phyloP scores from a whole-genome alignment of 2,329 filamentous ascomycete species.

The Epichloe glyceriae region DNA sequence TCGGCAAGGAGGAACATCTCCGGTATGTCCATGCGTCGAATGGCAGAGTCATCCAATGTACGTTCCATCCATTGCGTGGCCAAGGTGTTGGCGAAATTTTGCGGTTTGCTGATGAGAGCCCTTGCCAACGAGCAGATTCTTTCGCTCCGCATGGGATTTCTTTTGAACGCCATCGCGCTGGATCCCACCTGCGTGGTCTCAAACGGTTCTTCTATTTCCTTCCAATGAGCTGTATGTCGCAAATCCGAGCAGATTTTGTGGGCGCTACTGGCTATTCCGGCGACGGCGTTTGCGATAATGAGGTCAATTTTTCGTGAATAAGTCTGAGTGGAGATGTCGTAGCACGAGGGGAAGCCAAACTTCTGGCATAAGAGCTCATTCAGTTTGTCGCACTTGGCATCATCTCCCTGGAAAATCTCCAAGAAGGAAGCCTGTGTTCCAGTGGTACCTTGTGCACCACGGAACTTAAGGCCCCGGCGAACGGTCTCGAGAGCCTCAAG shows the following conservation, averaged over 20 bases:
- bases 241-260: slow-evolving; percentile 45
- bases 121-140: slow-evolving; percentile 16
- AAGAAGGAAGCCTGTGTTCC: slow-evolving; percentile 67
- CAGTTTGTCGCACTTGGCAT: slow-evolving; percentile 36
- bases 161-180: slow-evolving; percentile 19
- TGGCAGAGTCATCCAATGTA: slow-evolving; percentile 64
- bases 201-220: slow-evolving; percentile 79
- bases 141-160: slow-evolving; percentile 10
- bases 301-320: slow-evolving; percentile 67
- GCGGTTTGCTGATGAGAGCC: slow-evolving; percentile 29
- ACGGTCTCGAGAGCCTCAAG: slow-evolving; percentile 59
- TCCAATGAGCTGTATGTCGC: slow-evolving; percentile 63
- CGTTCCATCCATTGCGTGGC: slow-evolving; percentile 43
- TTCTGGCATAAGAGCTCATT: slow-evolving; percentile 44
- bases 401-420: slow-evolving; percentile 32
- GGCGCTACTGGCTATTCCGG: slow-evolving; percentile 65
- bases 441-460: slow-evolving; percentile 56
- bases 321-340: slow-evolving; percentile 51
- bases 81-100: slow-evolving; percentile 19
- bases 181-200: slow-evolving; percentile 67
- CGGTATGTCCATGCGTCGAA: slow-evolving; percentile 52
- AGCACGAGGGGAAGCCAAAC: slow-evolving; percentile 36
- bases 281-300: slow-evolving; percentile 66
- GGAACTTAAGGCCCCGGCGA: slow-evolving; percentile 57
- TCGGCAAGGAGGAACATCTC: slow-evolving; percentile 57